Conservation (phyloP, 805 yeast species). For the Lipomyces lipofer region DNA sequence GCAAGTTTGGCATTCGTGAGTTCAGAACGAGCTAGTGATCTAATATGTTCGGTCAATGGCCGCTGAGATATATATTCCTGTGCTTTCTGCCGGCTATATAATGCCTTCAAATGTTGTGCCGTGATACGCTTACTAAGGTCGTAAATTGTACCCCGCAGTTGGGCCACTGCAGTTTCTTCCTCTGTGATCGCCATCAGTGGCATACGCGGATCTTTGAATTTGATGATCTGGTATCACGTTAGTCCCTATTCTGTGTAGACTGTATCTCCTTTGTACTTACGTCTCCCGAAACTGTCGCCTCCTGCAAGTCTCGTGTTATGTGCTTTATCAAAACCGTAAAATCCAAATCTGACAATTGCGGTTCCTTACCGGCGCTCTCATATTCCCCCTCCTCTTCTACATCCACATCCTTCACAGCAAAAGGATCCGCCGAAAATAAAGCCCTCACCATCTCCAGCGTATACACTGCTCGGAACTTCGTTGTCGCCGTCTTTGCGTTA, state of each 20-base stretch:
- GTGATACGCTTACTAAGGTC: slow-evolving; percentile 4
- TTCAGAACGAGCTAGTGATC: slow-evolving; percentile 15
- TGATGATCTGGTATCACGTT: slow-evolving; percentile 10
- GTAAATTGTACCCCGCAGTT: slow-evolving; percentile 4
- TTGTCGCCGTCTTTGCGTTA: background rate
- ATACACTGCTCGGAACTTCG: slow-evolving; percentile 10
- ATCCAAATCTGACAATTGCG: slow-evolving; percentile 17
- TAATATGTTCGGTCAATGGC: slow-evolving; percentile 10
- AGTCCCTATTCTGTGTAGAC: slow-evolving; percentile 2
- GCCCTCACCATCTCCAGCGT: slow-evolving; percentile 18
- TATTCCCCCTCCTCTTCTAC: background rate
- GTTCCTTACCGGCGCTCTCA: background rate
- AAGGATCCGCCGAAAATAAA: slow-evolving; percentile 15
- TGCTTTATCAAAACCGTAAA: slow-evolving; percentile 10
- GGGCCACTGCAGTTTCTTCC: slow-evolving; percentile 23
- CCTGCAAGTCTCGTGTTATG: slow-evolving; percentile 20
- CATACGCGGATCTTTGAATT: slow-evolving; percentile 1
- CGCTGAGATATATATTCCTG: slow-evolving; percentile 3
- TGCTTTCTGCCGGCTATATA: slow-evolving; percentile 11
- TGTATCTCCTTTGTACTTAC: slow-evolving; percentile 10
- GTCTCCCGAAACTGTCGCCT: slow-evolving; percentile 2
- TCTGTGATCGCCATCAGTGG: slow-evolving; percentile 12
- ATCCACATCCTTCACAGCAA: slow-evolving; percentile 1
- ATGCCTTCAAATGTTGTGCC: slow-evolving; percentile 1
- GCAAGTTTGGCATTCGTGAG: slow-evolving; percentile 11